Conservation (phyloP, 192 early-diverging fungal species). For the Tieghemiomyces parasiticus region DNA sequence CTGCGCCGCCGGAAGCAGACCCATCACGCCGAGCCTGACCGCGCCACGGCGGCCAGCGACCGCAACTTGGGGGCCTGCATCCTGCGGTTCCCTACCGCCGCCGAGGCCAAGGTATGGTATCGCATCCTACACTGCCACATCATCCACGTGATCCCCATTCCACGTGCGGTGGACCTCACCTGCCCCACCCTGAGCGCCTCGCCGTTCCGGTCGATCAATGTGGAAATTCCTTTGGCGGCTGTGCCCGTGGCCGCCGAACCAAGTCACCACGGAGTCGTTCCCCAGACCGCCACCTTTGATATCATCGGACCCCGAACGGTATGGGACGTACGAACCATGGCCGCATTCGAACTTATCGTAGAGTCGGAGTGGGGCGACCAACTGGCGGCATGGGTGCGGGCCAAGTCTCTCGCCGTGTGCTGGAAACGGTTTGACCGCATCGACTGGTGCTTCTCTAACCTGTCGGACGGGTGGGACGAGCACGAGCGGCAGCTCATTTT, state of each 20-base stretch:
- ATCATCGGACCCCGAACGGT: conserved; percentile 1
- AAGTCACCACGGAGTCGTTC: background rate
- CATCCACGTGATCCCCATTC: background rate
- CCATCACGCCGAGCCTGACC: background rate
- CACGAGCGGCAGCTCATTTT: background rate
- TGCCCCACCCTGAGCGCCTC: conserved; percentile 6
- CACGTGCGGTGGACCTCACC: conserved; percentile 1
- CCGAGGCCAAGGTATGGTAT: conserved; percentile 9
- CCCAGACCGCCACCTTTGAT: background rate
- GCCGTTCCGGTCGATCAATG: conserved; percentile 6
- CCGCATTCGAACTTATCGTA: conserved; percentile 10
- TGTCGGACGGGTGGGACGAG: conserved; percentile 8
- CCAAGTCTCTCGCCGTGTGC: background rate
- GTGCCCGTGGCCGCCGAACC: background rate
- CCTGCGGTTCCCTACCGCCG: conserved; percentile 6
- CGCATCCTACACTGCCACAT: conserved; percentile 8
- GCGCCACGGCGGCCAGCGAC: background rate
- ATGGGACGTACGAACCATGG: conserved; percentile 9
- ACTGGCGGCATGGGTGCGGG: background rate
- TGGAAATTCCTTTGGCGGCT: background rate
- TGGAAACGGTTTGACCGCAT: conserved; percentile 8
- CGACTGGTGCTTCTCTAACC: conserved; percentile 9
- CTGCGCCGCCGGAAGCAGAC: background rate
- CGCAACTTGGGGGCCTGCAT: background rate
- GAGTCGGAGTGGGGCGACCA: conserved; percentile 5